Conservation (phyloP, 2,329 filamentous ascomycete species). For the Fusarium solani-melongenae region DNA sequence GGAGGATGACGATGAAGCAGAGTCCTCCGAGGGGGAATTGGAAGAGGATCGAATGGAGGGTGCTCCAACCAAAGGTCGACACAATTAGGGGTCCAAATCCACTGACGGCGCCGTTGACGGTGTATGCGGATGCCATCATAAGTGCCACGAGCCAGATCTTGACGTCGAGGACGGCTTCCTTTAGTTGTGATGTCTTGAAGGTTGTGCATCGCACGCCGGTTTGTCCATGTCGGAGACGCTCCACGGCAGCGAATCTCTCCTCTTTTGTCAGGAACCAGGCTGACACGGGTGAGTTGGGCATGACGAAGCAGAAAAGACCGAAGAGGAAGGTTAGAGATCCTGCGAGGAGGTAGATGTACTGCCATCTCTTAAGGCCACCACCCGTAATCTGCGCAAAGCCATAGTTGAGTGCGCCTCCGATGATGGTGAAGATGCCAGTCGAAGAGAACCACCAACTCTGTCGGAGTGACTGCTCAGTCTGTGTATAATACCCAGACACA, state of each 20-base stretch:
- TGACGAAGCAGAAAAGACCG: conserved; percentile 71
- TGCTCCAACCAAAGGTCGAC: conserved; percentile 74
- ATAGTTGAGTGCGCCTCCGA: conserved; percentile 74
- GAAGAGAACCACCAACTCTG: conserved; percentile 76
- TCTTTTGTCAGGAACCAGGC: conserved; percentile 76
- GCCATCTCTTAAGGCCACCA: conserved; percentile 69
- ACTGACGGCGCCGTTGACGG: conserved; percentile 76
- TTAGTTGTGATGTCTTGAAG: conserved; percentile 69
- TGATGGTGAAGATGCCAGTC: conserved; percentile 69
- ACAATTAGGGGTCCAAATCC: conserved; percentile 80
- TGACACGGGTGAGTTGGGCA: conserved; percentile 73
- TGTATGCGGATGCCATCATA: conserved; percentile 78
- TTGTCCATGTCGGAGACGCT: conserved; percentile 70
- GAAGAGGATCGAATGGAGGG: conserved; percentile 74
- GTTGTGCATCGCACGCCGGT: conserved; percentile 71
- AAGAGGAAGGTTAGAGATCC: conserved; percentile 73
- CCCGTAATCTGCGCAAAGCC: conserved; percentile 72
- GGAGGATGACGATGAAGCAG: conserved; percentile 73
- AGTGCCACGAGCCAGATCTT: conserved; percentile 73
- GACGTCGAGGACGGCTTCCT: conserved; percentile 66
- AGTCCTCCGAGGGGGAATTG: conserved; percentile 80
- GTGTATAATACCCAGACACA: conserved; percentile 71
- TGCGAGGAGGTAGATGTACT: conserved; percentile 77
- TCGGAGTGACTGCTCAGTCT: conserved; percentile 71
- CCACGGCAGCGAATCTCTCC: conserved; percentile 73